Conservation (phyloP, 1,284 basidiomycete genomes). For the Hortiboletus rubellus region DNA sequence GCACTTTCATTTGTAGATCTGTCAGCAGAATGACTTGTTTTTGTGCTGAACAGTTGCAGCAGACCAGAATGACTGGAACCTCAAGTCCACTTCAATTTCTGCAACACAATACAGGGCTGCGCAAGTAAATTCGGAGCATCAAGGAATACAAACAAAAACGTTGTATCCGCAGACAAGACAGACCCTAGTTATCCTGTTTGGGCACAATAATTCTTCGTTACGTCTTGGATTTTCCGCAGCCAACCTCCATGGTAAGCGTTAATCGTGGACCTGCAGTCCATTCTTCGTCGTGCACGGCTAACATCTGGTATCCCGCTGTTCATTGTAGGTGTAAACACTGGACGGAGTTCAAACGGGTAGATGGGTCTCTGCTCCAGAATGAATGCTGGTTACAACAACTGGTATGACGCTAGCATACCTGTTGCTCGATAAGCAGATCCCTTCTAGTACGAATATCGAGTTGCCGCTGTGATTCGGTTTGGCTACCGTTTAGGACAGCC, state of each 20-base stretch:
- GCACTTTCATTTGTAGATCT: background rate
- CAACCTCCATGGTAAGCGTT: background rate
- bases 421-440: background rate
- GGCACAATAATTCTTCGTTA: background rate
- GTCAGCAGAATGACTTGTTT: background rate
- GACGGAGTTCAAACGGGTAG: background rate
- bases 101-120: too few relatives aligned
- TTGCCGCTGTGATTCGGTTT: too few relatives aligned
- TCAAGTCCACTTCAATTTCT: background rate
- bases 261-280: background rate
- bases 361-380: background rate
- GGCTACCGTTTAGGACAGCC: too few relatives aligned
- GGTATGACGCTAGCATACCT: constrained; percentile 3
- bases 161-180: background rate
- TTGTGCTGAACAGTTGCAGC: background rate
- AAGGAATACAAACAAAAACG: background rate
- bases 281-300: background rate
- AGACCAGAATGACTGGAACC: background rate
- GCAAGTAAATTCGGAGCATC: background rate
- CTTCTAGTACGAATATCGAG: too few relatives aligned
- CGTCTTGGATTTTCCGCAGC: too few relatives aligned
- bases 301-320: background rate
- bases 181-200: background rate
- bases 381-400: background rate
- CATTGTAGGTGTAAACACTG: background rate